These are phyloP conservation scores for Straminergon stramineum DNA, from an alignment of 225 moss, liverwort and hornwort species.

Conservation along the genomic window DNA sequence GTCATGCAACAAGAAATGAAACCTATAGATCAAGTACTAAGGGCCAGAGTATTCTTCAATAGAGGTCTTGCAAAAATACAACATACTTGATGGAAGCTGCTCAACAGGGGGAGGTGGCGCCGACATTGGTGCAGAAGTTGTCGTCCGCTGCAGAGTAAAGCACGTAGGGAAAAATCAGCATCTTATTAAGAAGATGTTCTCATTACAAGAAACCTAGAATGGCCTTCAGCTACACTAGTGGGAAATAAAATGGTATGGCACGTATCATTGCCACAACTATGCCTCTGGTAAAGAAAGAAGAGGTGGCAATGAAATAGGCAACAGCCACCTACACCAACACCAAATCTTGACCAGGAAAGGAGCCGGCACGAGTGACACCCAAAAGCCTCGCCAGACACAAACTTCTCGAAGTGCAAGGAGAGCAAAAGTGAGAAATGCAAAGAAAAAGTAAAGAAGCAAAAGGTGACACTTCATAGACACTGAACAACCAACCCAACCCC, in stretches of 20 bases:
- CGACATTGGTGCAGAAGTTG: conserved; percentile 19
- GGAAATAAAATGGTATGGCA: neutral
- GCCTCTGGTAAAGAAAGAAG: neutral
- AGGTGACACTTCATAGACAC: neutral
- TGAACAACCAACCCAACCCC: neutral
- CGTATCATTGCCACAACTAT: neutral
- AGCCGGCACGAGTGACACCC: neutral
- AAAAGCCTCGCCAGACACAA: neutral
- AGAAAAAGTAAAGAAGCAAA: neutral
- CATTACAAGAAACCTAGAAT: neutral
- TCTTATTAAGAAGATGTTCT: neutral
- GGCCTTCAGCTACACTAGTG: neutral
- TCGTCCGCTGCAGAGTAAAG: conserved; percentile 9
- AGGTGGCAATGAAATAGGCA: neutral
- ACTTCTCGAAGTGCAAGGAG: neutral
- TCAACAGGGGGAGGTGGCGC: conserved; percentile 23
- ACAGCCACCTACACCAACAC: neutral
- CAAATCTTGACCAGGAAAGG: neutral
- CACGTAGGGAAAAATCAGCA: neutral
- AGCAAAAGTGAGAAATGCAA: neutral
- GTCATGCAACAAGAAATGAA: neutral
- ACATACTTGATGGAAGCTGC: conserved; percentile 39
- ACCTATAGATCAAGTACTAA: neutral
- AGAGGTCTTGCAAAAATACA: neutral
- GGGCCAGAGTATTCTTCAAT: neutral